Evolutionary conservation across 2,329 filamentous ascomycete genomes (phyloP), one percentile per base, ranked within the genome.

Genomic region (Cladosporium sp.): DNA sequence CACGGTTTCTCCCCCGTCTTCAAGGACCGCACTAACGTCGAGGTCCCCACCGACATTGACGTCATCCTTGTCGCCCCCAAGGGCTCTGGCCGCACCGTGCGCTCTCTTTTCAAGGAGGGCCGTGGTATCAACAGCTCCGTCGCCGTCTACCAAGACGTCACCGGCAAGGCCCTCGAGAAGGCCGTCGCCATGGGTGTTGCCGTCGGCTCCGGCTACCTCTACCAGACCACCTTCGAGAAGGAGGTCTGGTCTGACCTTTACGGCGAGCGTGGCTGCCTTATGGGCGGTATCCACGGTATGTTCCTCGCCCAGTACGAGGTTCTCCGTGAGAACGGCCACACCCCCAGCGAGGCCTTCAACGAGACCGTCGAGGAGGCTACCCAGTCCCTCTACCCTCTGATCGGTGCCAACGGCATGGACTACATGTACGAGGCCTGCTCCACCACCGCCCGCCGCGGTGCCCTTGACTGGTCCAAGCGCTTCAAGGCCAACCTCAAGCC

Each of bases 351-450:
- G 86, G 95, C 95, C 73, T 99, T 99, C 91, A 99, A 99, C 89
- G 95, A 99, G 92, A 99, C 95, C 73, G 95, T 99, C 73, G 95
- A 99, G 88, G 95, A 99, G 88, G 95, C 95, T 72, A 99, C 95
- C 62, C 95, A 99, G 88, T 92, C 88, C 73, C 86, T 99, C 78
- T 99, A 99, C 88, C 95, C 95, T 71, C 87, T 99, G 78, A 99
- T 99, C 78, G 95, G 94, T 78, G 88, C 88, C 83, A 91, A 98
- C 84, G 95, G 95, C 78, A 98, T 99, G 95, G 95, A 99, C 87
- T 99, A 96, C 93, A 99, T 99, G 95, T 99, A 96, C 86, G 93
- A 94, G 80, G 95, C 95, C 73, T 99, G 95, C 91, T 98, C 94
- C 70, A 99, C 95, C 79, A 99, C 95, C 66, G 95, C 95, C 78